phyloP scores from a whole-genome alignment of 2,329 filamentous ascomycete species.

The Ascochyta clinopodiicola region DNA sequence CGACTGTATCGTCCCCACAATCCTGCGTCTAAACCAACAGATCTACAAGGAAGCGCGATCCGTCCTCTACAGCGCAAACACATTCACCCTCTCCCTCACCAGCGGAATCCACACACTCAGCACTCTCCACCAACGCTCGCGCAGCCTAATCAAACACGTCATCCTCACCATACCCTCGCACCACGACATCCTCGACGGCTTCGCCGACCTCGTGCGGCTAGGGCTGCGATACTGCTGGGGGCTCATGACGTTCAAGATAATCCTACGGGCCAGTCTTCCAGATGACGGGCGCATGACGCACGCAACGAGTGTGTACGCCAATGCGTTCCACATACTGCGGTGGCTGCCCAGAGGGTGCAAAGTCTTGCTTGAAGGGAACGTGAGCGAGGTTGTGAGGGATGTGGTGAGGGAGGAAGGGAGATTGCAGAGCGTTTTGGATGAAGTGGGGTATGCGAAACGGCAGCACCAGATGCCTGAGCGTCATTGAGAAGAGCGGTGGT shows the following conservation, averaged over 20 bases:
- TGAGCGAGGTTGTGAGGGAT: slow-evolving; percentile 47
- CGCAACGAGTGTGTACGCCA: slow-evolving; percentile 54
- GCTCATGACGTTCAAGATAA: slow-evolving; percentile 51
- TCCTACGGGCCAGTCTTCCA: slow-evolving; percentile 44
- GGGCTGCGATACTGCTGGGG: slow-evolving; percentile 56
- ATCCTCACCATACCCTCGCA: slow-evolving; percentile 54
- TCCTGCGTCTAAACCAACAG: slow-evolving; percentile 50
- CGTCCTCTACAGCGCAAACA: slow-evolving; percentile 42
- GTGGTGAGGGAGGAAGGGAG: slow-evolving; percentile 54
- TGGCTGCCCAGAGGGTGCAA: slow-evolving; percentile 54
- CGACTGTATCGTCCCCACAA: slow-evolving; percentile 48
- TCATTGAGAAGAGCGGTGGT: slow-evolving; percentile 16
- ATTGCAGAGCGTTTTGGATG: slow-evolving; percentile 50
- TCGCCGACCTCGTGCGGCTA: slow-evolving; percentile 55
- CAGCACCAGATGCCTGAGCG: slow-evolving; percentile 50
- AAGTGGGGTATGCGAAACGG: slow-evolving; percentile 43
- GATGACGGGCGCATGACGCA: slow-evolving; percentile 36
- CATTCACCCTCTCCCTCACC: slow-evolving; percentile 47
- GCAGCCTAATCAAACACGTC: slow-evolving; percentile 53
- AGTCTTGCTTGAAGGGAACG: slow-evolving; percentile 50
- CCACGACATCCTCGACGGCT: slow-evolving; percentile 55
- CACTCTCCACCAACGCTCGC: slow-evolving; percentile 51
- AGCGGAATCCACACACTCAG: slow-evolving; percentile 49
- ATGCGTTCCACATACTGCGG: slow-evolving; percentile 55
- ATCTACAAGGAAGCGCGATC: slow-evolving; percentile 46